Evolutionary conservation across 2,329 filamentous ascomycete genomes (phyloP).

Genomic region (Rhexocercosporidium sp.): DNA sequence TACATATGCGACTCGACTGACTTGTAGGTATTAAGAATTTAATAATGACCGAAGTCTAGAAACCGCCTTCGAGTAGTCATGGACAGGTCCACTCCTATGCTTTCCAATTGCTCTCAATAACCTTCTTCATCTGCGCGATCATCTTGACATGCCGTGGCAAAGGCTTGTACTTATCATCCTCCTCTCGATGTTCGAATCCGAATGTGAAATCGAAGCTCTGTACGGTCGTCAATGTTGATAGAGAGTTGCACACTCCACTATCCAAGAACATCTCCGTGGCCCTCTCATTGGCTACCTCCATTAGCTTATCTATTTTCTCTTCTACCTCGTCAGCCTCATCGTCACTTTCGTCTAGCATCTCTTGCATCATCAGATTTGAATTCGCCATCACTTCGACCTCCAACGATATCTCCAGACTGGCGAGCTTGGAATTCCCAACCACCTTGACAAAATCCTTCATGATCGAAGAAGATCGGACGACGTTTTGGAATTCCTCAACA

Average conservation of each 20-base stretch:
- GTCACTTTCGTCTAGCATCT: conserved; percentile 9
- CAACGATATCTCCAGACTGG: conserved; percentile 24
- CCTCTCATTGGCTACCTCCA: conserved; percentile 20
- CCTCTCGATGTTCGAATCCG: conserved; percentile 13
- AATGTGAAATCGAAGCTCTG: conserved; percentile 18
- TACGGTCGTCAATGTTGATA: conserved; percentile 24
- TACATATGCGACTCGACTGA: too few species aligned
- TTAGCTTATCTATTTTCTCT: conserved; percentile 18
- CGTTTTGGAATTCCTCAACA: conserved; percentile 6
- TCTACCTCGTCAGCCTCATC: conserved; percentile 17
- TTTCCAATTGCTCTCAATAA: conserved; percentile 23
- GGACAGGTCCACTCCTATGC: conserved; percentile 30
- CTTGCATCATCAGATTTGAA: conserved; percentile 18
- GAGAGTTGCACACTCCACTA: conserved; percentile 18
- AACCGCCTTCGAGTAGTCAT: not conserved
- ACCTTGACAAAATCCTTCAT: conserved; percentile 29
- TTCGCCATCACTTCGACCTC: conserved; percentile 25
- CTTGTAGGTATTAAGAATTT: too few species aligned
- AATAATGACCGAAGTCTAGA: too few species aligned
- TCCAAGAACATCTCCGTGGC: conserved; percentile 31
- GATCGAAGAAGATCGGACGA: conserved; percentile 15
- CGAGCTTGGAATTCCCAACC: conserved; percentile 15
- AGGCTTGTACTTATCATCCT: conserved; percentile 23
- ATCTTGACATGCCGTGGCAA: conserved; percentile 19
- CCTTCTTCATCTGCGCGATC: conserved; percentile 19